Percentiles rank a stretch among this genome's conserved stretches.
These are phyloP conservation scores for Calonectria montana DNA, from an alignment of 2,329 filamentous ascomycete genomes.

Conservation along the genomic window DNA sequence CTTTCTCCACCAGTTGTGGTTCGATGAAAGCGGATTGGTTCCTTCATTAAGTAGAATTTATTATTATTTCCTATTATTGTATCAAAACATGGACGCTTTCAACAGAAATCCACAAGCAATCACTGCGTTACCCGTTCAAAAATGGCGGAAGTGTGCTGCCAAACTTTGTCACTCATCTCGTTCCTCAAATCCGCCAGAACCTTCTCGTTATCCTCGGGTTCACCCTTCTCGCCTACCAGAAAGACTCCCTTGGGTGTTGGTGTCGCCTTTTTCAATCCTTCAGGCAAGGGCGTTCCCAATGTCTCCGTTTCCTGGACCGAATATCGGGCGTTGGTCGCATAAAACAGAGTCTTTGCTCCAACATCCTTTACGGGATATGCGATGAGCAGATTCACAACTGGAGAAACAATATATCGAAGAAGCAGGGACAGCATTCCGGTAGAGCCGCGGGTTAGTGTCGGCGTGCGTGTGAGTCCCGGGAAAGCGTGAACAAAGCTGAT, in stretches of 20 bases:
- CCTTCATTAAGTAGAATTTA: background rate
- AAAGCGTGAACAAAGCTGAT: conserved; percentile 51
- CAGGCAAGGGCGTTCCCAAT: background rate
- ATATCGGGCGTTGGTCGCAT: conserved; percentile 37
- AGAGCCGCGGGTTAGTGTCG: conserved; percentile 30
- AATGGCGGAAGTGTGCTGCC: background rate
- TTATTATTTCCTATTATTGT: background rate
- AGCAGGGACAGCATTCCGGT: conserved; percentile 31
- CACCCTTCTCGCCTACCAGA: conserved; percentile 4
- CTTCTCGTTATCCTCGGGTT: background rate
- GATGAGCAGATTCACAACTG: conserved; percentile 22
- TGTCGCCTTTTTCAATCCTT: background rate
- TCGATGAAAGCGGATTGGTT: no score
- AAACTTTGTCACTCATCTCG: background rate
- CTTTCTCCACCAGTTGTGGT: no score
- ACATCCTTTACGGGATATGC: conserved; percentile 31
- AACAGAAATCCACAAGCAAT: background rate
- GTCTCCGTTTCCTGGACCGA: conserved; percentile 14
- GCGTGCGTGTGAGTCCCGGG: conserved; percentile 44
- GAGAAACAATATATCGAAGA: conserved; percentile 29
- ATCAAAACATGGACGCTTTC: background rate
- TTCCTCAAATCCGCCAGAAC: conserved; percentile 4
- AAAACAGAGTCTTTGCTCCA: conserved; percentile 34
- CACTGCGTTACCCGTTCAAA: background rate
- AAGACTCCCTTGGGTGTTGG: background rate